A percentile compares a stretch with the other conserved stretches of the same genome.
Conservation (phyloP, 2,329 filamentous ascomycete species). For the Scedosporium apiospermum region DNA sequence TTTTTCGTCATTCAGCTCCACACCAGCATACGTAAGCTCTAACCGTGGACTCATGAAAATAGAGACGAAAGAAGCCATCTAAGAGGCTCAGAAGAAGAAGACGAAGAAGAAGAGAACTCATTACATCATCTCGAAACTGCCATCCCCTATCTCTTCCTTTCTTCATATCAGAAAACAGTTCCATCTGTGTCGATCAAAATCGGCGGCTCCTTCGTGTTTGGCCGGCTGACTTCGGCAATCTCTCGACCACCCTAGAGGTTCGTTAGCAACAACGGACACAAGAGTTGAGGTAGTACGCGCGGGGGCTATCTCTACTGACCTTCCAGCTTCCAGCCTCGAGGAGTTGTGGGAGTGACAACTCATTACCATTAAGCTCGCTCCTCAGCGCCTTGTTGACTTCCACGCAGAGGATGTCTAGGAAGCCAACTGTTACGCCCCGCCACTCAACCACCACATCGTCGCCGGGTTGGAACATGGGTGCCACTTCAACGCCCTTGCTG, state of each 20-base stretch:
- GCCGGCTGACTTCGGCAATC: constrained; percentile 87
- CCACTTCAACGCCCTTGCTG: constrained; percentile 47
- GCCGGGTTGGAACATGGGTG: constrained; percentile 48
- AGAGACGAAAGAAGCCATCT: not conserved
- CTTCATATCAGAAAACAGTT: constrained; percentile 66
- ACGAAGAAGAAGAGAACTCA: not conserved
- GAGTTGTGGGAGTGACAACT: constrained; percentile 77
- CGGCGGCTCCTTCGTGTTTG: constrained; percentile 92
- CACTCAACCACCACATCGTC: constrained; percentile 57
- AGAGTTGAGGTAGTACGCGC: not conserved
- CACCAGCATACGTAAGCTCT: not conserved
- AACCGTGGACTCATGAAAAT: not conserved
- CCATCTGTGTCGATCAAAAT: constrained; percentile 96
- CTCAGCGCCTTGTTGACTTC: constrained; percentile 56
- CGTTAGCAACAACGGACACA: not conserved
- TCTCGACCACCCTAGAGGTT: constrained; percentile 69
- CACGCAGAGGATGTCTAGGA: constrained; percentile 43
- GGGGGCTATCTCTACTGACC: constrained; percentile 45
- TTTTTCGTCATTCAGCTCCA: not conserved
- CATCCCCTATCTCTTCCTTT: not conserved
- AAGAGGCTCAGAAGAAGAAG: not conserved
- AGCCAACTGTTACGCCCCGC: constrained; percentile 53
- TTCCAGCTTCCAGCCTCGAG: constrained; percentile 97
- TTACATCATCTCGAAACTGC: not conserved
- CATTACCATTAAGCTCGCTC: constrained; percentile 52